Conservation (phyloP, 805 yeast genomes). For the Saccharomycopsis schoenii region DNA sequence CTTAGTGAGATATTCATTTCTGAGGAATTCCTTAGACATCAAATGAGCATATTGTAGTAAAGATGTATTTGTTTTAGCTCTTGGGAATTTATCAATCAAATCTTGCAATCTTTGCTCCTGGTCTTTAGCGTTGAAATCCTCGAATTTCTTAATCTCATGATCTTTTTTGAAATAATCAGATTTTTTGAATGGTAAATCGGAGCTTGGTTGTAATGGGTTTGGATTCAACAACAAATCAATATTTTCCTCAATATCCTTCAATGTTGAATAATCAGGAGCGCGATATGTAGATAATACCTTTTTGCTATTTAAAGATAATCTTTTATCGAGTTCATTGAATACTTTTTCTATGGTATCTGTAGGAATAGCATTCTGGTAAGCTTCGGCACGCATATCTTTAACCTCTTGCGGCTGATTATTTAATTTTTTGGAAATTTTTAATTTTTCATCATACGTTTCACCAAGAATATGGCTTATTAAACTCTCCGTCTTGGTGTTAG, state of each 20-base stretch:
- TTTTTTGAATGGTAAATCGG: conserved; percentile 12
- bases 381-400: background rate
- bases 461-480: conserved; percentile 15
- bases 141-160: conserved; percentile 3
- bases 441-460: conserved; percentile 14
- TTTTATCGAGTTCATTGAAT: conserved; percentile 11
- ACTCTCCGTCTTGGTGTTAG: conserved; percentile 8
- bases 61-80: conserved; percentile 17
- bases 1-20: conserved; percentile 12
- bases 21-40: conserved; percentile 11
- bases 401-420: background rate
- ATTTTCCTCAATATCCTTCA: conserved; percentile 1
- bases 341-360: conserved; percentile 12
- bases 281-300: conserved; percentile 7
- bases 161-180: conserved; percentile 12
- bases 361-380: background rate
- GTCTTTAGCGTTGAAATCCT: conserved; percentile 7
- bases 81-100: conserved; percentile 15
- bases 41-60: conserved; percentile 17
- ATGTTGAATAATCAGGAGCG: conserved; percentile 11
- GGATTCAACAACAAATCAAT: conserved; percentile 13
- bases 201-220: conserved; percentile 1
- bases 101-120: conserved; percentile 8
- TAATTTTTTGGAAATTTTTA: conserved; percentile 12
- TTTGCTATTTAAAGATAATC: conserved; percentile 12